phyloP scores from a whole-genome alignment of 371 early-diverging fungal genomes.

The Mortierella sp. region DNA sequence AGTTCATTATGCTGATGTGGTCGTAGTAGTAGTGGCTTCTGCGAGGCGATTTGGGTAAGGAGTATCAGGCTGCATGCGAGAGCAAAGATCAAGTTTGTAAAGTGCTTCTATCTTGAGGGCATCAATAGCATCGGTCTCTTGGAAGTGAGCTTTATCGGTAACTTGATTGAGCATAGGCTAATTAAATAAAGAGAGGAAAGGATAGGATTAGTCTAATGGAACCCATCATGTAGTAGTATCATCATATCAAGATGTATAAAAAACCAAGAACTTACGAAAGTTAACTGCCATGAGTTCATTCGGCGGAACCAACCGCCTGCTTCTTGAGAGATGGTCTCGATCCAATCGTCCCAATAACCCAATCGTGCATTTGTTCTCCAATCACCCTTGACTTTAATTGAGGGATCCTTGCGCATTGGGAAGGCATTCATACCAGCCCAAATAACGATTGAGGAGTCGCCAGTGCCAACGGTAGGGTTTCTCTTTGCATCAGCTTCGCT shows the following conservation, averaged over 20 bases:
- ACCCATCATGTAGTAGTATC: not conserved
- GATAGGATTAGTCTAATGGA: not conserved
- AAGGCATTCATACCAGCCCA: conserved; percentile 53
- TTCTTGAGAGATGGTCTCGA: conserved; percentile 29
- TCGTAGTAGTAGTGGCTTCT: not conserved
- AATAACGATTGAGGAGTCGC: conserved; percentile 23
- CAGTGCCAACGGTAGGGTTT: conserved; percentile 3
- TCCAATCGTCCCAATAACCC: conserved; percentile 49
- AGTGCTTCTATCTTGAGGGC: conserved; percentile 40
- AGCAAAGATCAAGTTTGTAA: conserved; percentile 46
- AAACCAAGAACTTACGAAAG: conserved; percentile 35
- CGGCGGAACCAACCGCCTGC: conserved; percentile 40
- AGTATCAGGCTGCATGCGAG: conserved; percentile 17
- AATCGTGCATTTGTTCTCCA: conserved; percentile 48
- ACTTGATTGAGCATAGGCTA: conserved; percentile 47
- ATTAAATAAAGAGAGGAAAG: not conserved
- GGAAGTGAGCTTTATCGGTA: conserved; percentile 36
- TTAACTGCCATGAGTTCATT: conserved; percentile 43
- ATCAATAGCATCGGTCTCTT: conserved; percentile 47
- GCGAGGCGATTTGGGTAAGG: conserved; percentile 11
- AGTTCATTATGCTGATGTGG: not conserved
- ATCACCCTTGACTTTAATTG: conserved; percentile 38
- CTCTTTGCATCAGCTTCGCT: not conserved
- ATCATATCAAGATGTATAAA: not conserved
- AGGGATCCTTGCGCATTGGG: conserved; percentile 39